Percentiles rank a stretch among this genome's conserved stretches.
Evolutionary conservation across 1,139 yeast genomes (phyloP).

Genomic region (Hyphopichia wangnamkhiaoensis): DNA sequence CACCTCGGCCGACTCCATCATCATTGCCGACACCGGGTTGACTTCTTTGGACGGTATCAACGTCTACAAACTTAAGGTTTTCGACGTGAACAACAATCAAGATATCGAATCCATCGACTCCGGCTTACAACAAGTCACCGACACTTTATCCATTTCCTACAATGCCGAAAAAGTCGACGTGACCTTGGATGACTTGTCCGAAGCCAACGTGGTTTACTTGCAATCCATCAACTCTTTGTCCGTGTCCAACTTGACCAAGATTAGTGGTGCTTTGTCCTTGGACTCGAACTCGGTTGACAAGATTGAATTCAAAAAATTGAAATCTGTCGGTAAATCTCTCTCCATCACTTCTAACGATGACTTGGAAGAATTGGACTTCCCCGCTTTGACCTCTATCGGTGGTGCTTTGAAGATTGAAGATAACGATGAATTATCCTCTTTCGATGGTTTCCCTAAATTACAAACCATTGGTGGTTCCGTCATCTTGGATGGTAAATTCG

Average conservation of each 20-base stretch:
- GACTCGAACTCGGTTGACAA: slow-evolving; percentile 61
- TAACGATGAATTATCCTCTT: slow-evolving; percentile 67
- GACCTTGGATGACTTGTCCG: slow-evolving; percentile 63
- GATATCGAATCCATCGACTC: slow-evolving; percentile 68
- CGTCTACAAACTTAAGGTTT: slow-evolving; percentile 67
- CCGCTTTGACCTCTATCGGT: slow-evolving; percentile 67
- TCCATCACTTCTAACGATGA: slow-evolving; percentile 73
- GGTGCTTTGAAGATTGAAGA: slow-evolving; percentile 89
- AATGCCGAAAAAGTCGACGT: slow-evolving; percentile 78
- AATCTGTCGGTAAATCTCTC: slow-evolving; percentile 76
- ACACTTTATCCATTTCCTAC: slow-evolving; percentile 74
- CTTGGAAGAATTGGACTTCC: slow-evolving; percentile 69
- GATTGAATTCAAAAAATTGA: slow-evolving; percentile 57
- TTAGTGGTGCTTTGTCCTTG: slow-evolving; percentile 82
- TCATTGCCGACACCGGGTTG: slow-evolving; percentile 86
- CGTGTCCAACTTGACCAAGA: slow-evolving; percentile 63
- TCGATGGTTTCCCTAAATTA: slow-evolving; percentile 76
- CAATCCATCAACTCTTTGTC: slow-evolving; percentile 75
- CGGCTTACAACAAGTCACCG: slow-evolving; percentile 72
- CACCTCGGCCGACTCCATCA: slow-evolving; percentile 68
- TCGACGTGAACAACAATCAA: slow-evolving; percentile 85
- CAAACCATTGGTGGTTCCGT: slow-evolving; percentile 86
- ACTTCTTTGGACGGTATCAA: slow-evolving; percentile 78
- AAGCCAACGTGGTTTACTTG: slow-evolving; percentile 87
- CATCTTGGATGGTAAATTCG: slow-evolving; percentile 74